A percentile compares a stretch with the other conserved stretches of the same genome.
Evolutionary conservation across 2,329 filamentous ascomycete genomes (phyloP).

Genomic region (Fusarium foetens): DNA sequence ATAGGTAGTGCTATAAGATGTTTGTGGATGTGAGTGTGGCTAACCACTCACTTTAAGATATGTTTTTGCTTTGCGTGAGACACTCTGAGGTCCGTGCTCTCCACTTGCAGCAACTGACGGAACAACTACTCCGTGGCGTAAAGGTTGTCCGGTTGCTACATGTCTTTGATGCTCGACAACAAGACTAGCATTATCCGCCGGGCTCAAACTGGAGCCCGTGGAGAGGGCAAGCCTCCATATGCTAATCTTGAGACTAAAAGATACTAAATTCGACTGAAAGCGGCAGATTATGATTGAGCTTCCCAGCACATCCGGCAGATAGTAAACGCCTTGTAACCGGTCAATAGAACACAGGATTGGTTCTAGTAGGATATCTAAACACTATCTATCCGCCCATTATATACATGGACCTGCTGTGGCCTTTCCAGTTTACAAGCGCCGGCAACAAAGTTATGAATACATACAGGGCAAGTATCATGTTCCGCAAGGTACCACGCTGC

Average conservation of each 20-base stretch:
- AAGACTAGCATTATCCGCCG: background rate
- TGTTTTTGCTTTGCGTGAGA: background rate
- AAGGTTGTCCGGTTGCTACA: background rate
- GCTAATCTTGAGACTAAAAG: background rate
- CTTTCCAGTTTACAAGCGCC: background rate
- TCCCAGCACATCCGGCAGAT: background rate
- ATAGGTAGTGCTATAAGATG: background rate
- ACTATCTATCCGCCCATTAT: background rate
- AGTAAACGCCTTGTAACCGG: too few relatives aligned
- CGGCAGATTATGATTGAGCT: background rate
- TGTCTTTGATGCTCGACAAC: background rate
- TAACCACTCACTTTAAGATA: background rate
- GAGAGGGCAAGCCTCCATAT: background rate
- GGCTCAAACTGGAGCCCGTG: background rate
- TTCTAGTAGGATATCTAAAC: background rate
- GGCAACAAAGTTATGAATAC: background rate
- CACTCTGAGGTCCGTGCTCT: background rate
- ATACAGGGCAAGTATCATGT: background rate
- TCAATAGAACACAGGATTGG: too few relatives aligned
- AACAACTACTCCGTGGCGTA: background rate
- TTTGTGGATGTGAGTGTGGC: background rate
- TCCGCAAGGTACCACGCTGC: background rate
- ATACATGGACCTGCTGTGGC: background rate
- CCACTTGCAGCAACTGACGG: background rate
- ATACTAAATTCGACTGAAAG: background rate